Evolutionary conservation across 306 rosid genomes (phyloP).

Genomic region (Vicia sativa): DNA sequence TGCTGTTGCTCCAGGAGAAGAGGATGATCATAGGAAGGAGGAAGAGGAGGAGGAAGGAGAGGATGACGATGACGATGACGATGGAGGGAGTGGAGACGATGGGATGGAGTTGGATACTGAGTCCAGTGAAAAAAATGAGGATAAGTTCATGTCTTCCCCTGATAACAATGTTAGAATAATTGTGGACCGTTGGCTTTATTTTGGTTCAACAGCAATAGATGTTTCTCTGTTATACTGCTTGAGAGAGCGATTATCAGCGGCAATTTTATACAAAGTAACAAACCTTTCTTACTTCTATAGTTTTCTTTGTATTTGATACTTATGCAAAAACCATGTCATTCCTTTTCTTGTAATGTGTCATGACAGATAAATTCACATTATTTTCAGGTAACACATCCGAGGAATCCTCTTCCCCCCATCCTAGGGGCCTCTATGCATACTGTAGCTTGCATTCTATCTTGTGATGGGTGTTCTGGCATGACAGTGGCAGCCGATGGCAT

Average conservation of each 20-base stretch:
- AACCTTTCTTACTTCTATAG: background rate
- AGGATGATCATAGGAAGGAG: constrained; percentile 9
- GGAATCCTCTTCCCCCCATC: constrained; percentile 62
- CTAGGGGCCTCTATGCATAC: constrained; percentile 62
- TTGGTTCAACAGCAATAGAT: constrained; percentile 76
- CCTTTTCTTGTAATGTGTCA: constrained; percentile 4
- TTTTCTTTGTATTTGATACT: constrained; percentile 20
- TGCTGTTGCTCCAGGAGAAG: constrained; percentile 68
- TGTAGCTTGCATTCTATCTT: constrained; percentile 62
- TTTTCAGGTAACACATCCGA: constrained; percentile 70
- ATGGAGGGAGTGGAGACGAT: constrained; percentile 60
- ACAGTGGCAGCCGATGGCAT: constrained; percentile 31
- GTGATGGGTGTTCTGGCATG: constrained; percentile 65
- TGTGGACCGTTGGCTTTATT: constrained; percentile 82
- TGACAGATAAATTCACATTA: constrained; percentile 31
- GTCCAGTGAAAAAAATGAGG: constrained; percentile 48
- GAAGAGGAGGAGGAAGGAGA: constrained; percentile 23
- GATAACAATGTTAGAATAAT: constrained; percentile 65
- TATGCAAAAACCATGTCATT: background rate
- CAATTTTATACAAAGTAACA: constrained; percentile 71
- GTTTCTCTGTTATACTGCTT: constrained; percentile 90
- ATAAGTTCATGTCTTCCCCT: constrained; percentile 76
- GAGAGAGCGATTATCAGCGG: constrained; percentile 84
- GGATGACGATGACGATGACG: constrained; percentile 32
- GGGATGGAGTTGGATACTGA: constrained; percentile 54